Evolutionary conservation across 2,329 filamentous ascomycete species (phyloP), one percentile per base, ranked within the genome.

Genomic region (Xylaria sp.): DNA sequence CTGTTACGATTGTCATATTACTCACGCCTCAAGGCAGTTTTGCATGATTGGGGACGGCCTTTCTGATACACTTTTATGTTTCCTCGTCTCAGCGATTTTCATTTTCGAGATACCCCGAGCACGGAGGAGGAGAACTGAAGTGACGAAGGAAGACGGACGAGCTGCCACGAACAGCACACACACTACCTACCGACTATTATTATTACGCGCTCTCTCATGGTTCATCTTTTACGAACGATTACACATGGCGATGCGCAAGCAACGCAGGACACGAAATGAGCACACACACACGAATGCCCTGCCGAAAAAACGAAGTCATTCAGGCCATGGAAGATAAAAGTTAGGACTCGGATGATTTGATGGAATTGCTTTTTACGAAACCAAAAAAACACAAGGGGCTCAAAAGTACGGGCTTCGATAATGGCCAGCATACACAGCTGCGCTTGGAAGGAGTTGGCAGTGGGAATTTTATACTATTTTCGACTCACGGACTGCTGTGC

Each of bases 91-190:
- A 59, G 66, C 65, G 59, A 52, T 65, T 70, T 68, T 64, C 63
- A 62, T 66, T 67, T 67, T 69, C 63, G 64, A 69, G 69, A 71
- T 71, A 71, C 69, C 69, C 69, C 66, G 58, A 60, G 63, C 61
- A 59, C 63, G 59, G 63, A 61, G 64, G 57, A 66, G 64, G 57
- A 66, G 64, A 54, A 47, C 49, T 65, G 60, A 55, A 48, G 59
- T 60, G 59, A 52, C 59, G 63, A 56, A 64, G 64, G 63, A 65
- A 59, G 62, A 63, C 61, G 53, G 62, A 63, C 61, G 53, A 51
- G 63, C 66, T 59, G 67, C 4, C 3, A 30, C 9, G 66, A 18
- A 57, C 61, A 61, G 61, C 56, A 62, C 63, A 56, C 53, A 58
- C 30, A 61, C 55, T 19, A 23, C 52, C 44, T 51, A 42, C 37